Base-by-base conservation (phyloP, 1,284 basidiomycete species). In the Trichosporon coremiiforme region DNA sequence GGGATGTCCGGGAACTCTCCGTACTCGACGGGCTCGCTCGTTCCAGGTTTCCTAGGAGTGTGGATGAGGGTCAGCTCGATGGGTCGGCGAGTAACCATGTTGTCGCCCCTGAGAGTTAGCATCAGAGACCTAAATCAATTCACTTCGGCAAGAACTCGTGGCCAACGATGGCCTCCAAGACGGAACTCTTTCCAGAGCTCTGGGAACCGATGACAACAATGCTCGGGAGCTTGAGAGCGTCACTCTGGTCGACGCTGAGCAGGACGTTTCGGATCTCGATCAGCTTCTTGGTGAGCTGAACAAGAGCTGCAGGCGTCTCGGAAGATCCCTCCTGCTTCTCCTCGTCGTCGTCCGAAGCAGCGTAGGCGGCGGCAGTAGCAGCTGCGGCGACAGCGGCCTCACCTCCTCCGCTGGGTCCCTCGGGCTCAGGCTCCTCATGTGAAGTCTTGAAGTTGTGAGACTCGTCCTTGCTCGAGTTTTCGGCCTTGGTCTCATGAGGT, bases 161-260 rank as follows among this genome's bases (percentile, higher is more conserved):
- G 0, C 96, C 97, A 25, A 99, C 97, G 74, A 99, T 94, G 1
- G 97, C 92, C 83, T 99, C 96, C 67, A 99, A 85, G 0, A 99
- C 97, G 31, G 93, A 95, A 77, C 94, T 96, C 87, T 99, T 99
- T 4, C 96, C 96, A 4, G 93, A 95, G 82, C 94, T 97, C 85
- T 99, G 96, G 78, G 94, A 96, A 13, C 96, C 96, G 74, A 99
- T 94, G 65, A 99, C 97, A 45, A 99, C 96, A 71, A 99, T 98
- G 74, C 93, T 95, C 0, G 96, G 96, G 13, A 99, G 85, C 75
- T 95, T 96, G 77, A 99, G 87, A 17, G 91, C 89, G 74, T 96
- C 94, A 75, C 92, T 95, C 83, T 98, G 94, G 83, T 98, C 97
- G 69, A 98, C 95, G 74, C 91, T 91, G 53, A 98, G 87, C 55